Conservation (phyloP, 1,284 basidiomycete genomes). For the Ganoderma boninense region DNA sequence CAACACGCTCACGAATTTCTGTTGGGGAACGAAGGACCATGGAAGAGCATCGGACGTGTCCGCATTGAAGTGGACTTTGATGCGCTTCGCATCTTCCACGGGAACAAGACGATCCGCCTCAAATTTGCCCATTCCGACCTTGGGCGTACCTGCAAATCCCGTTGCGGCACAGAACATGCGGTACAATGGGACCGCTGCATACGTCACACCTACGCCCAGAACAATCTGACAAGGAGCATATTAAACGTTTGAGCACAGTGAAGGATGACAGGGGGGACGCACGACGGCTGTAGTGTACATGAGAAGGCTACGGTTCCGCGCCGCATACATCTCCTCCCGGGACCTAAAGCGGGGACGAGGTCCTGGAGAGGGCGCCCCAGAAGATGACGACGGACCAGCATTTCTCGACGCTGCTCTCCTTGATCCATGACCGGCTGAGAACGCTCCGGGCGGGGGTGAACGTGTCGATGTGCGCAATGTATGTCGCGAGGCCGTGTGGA, state of each 20-base stretch:
- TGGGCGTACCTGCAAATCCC: conserved; percentile 95
- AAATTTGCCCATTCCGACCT: conserved; percentile 85
- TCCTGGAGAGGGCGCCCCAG: conserved; percentile 24
- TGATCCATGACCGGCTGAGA: conserved; percentile 10
- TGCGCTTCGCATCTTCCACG: conserved; percentile 72
- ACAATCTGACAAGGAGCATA: conserved; percentile 64
- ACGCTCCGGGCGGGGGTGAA: not conserved
- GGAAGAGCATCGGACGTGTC: conserved; percentile 90
- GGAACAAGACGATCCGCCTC: conserved; percentile 85
- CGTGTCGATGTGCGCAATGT: conserved; percentile 10
- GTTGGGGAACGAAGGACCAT: conserved; percentile 93
- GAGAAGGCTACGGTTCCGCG: conserved; percentile 76
- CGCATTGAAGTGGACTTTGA: conserved; percentile 97
- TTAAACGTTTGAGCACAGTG: not conserved
- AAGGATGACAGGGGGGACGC: conserved; percentile 40
- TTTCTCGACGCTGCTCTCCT: conserved; percentile 30
- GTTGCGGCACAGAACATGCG: conserved; percentile 98
- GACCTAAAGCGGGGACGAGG: conserved; percentile 30
- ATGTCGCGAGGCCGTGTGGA: conserved; percentile 19
- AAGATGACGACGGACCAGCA: conserved; percentile 17
- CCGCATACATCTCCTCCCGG: conserved; percentile 48
- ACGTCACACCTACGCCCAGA: conserved; percentile 84
- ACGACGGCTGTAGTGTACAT: conserved; percentile 86
- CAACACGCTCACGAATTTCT: conserved; percentile 89
- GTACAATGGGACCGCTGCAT: conserved; percentile 97